Evolutionary conservation across 2,329 filamentous ascomycete genomes (phyloP).

Genomic region (Curvularia sp.): DNA sequence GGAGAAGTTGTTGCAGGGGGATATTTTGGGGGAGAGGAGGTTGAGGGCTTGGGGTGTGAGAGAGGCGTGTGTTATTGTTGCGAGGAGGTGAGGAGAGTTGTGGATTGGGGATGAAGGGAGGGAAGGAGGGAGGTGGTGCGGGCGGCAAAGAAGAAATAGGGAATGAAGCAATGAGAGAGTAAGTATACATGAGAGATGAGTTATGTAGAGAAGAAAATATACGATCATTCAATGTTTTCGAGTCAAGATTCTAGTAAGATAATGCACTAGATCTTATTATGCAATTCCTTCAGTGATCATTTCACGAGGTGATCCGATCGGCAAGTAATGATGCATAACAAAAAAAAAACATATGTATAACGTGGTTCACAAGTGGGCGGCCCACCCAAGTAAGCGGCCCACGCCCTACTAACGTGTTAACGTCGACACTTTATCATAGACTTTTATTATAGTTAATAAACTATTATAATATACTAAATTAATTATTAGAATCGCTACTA

Average conservation of each 20-base stretch:
- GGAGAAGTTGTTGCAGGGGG: conserved; percentile 35
- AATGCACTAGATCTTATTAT: neutral
- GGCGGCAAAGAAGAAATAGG: neutral
- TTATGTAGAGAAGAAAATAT: neutral
- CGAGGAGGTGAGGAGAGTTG: conserved; percentile 25
- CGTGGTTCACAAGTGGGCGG: no score
- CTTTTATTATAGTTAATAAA: no score
- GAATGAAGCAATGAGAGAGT: neutral
- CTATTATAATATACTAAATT: no score
- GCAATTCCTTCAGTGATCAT: neutral
- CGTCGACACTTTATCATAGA: no score
- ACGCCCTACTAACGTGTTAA: no score
- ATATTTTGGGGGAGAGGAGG: conserved; percentile 45
- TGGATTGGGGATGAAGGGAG: neutral
- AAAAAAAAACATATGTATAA: neutral
- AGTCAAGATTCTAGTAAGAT: neutral
- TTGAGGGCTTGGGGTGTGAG: conserved; percentile 55
- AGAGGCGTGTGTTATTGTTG: conserved; percentile 55
- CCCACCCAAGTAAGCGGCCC: no score
- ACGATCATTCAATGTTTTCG: neutral
- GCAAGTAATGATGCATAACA: neutral
- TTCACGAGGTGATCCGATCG: neutral
- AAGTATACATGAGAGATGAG: neutral
- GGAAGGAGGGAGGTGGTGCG: neutral
- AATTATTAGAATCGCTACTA: no score